Evolutionary conservation across 2,329 filamentous ascomycete genomes (phyloP).

Genomic region (Colletotrichum sp.): DNA sequence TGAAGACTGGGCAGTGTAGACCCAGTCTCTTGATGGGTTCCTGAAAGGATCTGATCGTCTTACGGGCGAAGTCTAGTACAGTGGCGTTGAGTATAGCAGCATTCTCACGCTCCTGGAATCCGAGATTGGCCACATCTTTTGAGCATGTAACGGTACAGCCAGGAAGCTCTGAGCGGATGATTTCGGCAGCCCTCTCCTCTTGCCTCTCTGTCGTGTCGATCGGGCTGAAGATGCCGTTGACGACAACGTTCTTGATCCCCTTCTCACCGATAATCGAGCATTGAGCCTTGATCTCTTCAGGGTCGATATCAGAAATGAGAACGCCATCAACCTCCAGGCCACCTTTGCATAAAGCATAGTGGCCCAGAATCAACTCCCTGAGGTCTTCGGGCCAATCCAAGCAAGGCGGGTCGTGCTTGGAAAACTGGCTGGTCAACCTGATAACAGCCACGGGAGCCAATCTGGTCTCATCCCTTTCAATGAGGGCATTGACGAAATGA

Average conservation of each 20-base stretch:
- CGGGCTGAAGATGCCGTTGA: conserved; percentile 57
- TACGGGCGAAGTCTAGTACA: conserved; percentile 61
- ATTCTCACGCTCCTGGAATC: conserved; percentile 67
- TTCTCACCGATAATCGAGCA: conserved; percentile 42
- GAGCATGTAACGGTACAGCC: conserved; percentile 53
- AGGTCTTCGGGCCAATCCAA: conserved; percentile 58
- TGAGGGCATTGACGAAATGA: conserved; percentile 63
- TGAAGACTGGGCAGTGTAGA: conserved; percentile 59
- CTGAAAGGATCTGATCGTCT: conserved; percentile 61
- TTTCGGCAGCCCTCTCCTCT: conserved; percentile 50
- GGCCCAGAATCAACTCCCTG: conserved; percentile 48
- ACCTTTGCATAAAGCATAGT: conserved; percentile 50
- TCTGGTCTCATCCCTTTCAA: conserved; percentile 54
- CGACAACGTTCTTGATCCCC: conserved; percentile 51
- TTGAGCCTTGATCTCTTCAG: conserved; percentile 41
- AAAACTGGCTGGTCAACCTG: conserved; percentile 58
- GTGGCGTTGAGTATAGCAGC: conserved; percentile 68
- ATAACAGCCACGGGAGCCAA: conserved; percentile 57
- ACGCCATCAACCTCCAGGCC: conserved; percentile 57
- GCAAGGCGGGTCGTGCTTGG: conserved; percentile 53
- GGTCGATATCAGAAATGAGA: conserved; percentile 49
- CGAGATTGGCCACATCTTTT: conserved; percentile 56
- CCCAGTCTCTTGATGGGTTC: conserved; percentile 54
- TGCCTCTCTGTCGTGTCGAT: conserved; percentile 54
- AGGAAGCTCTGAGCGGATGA: conserved; percentile 43